Evolutionary conservation across 768 basidiomycete genomes (phyloP), one percentile per base, ranked within the genome.

Genomic region (Roridomyces roridus): DNA sequence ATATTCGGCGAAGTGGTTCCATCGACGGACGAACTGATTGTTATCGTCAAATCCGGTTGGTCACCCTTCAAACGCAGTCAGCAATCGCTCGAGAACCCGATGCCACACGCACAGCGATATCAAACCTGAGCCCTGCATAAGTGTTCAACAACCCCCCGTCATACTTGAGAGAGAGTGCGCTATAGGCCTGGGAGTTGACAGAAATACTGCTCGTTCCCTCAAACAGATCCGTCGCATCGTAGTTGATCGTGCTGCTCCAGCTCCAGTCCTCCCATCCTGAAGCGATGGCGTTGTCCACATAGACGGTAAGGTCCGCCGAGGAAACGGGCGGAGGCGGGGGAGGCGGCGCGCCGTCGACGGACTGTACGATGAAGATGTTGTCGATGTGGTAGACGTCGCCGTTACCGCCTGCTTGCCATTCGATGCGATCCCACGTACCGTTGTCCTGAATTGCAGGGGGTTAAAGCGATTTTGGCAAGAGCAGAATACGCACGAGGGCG

Each of bases 191-290:
- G 3, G 82, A 81, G 64, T 68, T 76, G 42, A 79, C 73, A 24
- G 74, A 79, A 46, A 82, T 73, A 44, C 77, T 76, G 65, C 74
- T 78, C 4, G 70, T 63, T 11, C 81, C 81, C 45, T 73, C 68
- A 37, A 72, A 67, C 17, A 78, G 46, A 60, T 80, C 80, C 5
- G 79, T 81, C 8, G 80, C 77, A 20, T 70, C 77, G 52, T 72
- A 81, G 66, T 78, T 64, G 46, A 81, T 69, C 28, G 64, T 70
- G 35, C 71, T 76, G 55, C 75, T 70, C 81, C 81, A 83, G 55
- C 77, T 78, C 81, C 81, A 83, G 68, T 83, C 72, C 53, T 83
- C 74, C 80, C 81, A 82, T 17, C 77, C 78, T 21, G 70, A 57
- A 18, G 75, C 71, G 36, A 83, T 76, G 21, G 68, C 67, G 41